Conservation (phyloP, 2,329 filamentous ascomycete species). For the Ampelomyces quisqualis region DNA sequence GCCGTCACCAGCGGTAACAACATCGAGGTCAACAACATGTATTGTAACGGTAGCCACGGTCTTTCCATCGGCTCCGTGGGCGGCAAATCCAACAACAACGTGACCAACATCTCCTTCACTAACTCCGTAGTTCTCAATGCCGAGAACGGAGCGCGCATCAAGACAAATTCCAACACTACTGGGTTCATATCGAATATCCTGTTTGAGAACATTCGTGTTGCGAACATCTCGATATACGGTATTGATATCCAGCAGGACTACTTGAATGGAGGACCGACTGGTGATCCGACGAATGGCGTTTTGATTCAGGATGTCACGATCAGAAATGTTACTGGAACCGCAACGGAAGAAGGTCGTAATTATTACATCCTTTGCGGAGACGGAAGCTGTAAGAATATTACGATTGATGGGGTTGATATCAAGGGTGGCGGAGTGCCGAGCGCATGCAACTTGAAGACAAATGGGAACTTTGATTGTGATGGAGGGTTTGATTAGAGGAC, state of each 20-base stretch:
- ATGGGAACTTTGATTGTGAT: slow-evolving; percentile 31
- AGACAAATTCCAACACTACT: slow-evolving; percentile 53
- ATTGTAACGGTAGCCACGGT: slow-evolving; percentile 55
- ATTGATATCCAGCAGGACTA: slow-evolving; percentile 56
- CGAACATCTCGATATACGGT: slow-evolving; percentile 48
- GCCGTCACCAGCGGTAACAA: slow-evolving; percentile 56
- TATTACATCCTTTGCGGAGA: slow-evolving; percentile 57
- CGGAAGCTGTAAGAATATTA: slow-evolving; percentile 54
- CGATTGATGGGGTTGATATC: slow-evolving; percentile 49
- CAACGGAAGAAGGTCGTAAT: slow-evolving; percentile 31
- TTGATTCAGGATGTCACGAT: slow-evolving; percentile 47
- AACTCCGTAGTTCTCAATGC: slow-evolving; percentile 52
- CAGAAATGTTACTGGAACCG: slow-evolving; percentile 43
- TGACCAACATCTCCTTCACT: slow-evolving; percentile 47
- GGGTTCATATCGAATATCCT: slow-evolving; percentile 39
- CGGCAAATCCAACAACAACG: slow-evolving; percentile 34
- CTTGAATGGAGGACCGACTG: slow-evolving; percentile 46
- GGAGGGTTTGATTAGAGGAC: slow-evolving; percentile 12
- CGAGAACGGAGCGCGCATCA: slow-evolving; percentile 58
- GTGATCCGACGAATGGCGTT: slow-evolving; percentile 49
- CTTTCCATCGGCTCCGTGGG: slow-evolving; percentile 60
- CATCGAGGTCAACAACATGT: slow-evolving; percentile 35
- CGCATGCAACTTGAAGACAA: slow-evolving; percentile 30
- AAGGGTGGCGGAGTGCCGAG: slow-evolving; percentile 41
- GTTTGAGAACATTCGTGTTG: slow-evolving; percentile 30